A percentile compares a stretch with the other conserved stretches of the same genome.
Conservation (phyloP, 129 eudicot species). For the Artemisia argyi region DNA sequence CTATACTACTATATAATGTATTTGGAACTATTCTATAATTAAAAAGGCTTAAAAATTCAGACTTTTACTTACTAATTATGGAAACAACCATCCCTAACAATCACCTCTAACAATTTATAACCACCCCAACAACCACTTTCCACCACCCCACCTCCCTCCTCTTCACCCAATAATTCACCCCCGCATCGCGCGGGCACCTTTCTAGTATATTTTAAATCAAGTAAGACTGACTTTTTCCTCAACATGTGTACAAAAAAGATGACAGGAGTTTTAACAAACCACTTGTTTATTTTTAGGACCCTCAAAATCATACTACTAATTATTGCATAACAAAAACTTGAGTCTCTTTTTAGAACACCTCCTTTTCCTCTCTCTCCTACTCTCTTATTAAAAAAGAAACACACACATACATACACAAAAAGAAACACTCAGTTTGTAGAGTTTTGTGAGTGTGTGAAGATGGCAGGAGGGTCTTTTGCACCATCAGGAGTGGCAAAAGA, state of each 20-base stretch:
- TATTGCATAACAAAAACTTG: slow-evolving; percentile 12
- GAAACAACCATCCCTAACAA: too few species aligned
- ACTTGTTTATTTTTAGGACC: slow-evolving; percentile 16
- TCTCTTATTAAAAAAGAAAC: background rate
- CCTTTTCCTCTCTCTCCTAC: background rate
- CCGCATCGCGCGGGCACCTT: too few species aligned
- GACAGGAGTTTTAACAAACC: slow-evolving; percentile 11
- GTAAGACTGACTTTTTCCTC: slow-evolving; percentile 10
- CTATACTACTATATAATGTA: too few species aligned
- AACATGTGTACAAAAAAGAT: slow-evolving; percentile 11
- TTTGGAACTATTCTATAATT: too few species aligned
- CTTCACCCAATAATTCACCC: too few species aligned
- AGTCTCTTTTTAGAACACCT: slow-evolving; percentile 16
- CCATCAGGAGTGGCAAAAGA: slow-evolving; percentile 69
- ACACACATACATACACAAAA: slow-evolving; percentile 1
- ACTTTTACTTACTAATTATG: too few species aligned
- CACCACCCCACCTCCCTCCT: too few species aligned
- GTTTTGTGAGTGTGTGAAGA: slow-evolving; percentile 24
- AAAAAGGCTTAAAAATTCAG: too few species aligned
- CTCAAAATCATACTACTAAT: slow-evolving; percentile 13
- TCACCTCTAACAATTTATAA: too few species aligned
- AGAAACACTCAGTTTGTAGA: background rate
- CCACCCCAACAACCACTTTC: too few species aligned
- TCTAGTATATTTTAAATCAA: too few species aligned
- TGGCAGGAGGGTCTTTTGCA: slow-evolving; percentile 78